Base-by-base conservation (phyloP, 371 early-diverging fungal genomes). In the Coemansia sp. region DNA sequence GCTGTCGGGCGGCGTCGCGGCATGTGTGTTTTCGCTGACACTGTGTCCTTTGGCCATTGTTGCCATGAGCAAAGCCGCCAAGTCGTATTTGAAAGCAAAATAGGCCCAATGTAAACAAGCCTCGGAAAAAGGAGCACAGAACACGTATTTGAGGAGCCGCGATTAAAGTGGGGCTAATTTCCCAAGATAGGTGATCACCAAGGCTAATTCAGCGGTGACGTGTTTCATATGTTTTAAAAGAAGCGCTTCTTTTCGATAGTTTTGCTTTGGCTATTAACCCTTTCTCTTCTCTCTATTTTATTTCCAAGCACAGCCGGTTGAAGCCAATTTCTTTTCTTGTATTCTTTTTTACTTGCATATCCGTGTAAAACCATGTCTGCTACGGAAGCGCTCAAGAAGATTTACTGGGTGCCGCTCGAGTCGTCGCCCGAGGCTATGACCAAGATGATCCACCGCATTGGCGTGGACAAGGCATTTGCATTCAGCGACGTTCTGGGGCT, bases 321-420 rank as follows among this genome's bases (percentile, higher is more conserved):
- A 26, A 26, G 26, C 26, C 26, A 26, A 26, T 45, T 20, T 33
- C 51, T 5, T 5, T 8, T 33, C 5, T 51, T 4, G 31, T 55
- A 8, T 26, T 42, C 12, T 26, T 30, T 14, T 39, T 3, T 33
- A 33, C 7, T 61, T 40, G 16, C 20, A n/a, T 39, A 47, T 2
- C 12, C 3, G 11, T 20, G 4, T 10, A 39, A 30, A 1, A n/a
- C 30, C 12, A 20, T 54, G 5, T 10, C n/a, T 39, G 62, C 48
- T 57, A 41, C 57, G 35, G 52, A 30, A 49, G 45, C 36, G 1
- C 5, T 12, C 30, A 35, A 68, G 42, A 78, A 65, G 54, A 69
- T 83, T 8, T 69, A 78, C 68, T 93, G 94, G 94, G 70, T 90
- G 10, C 91, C 94, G 12, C 85, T 94, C 33, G 94, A 94, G 74